These are phyloP conservation scores for Mycena vitilis DNA, from an alignment of 768 basidiomycete species.

Conservation along the genomic window DNA sequence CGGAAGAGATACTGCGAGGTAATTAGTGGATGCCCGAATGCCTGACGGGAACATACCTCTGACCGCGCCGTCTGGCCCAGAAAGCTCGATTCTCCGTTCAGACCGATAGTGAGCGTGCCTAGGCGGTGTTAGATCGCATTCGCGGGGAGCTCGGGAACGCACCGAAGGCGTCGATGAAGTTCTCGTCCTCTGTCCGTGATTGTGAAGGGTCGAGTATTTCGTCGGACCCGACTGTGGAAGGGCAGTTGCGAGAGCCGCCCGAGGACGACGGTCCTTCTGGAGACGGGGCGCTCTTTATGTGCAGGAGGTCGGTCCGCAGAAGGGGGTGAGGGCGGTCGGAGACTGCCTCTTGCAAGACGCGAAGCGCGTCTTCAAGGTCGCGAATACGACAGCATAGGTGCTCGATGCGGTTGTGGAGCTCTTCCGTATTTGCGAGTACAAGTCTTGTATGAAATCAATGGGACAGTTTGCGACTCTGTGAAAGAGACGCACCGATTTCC, in stretches of 20 bases:
- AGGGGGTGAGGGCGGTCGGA: constrained; percentile 65
- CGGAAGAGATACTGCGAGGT: constrained; percentile 65
- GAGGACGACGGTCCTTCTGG: constrained; percentile 8
- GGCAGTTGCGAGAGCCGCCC: constrained; percentile 11
- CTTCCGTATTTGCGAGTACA: constrained; percentile 75
- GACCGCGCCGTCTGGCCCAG: constrained; percentile 75
- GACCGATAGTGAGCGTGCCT: constrained; percentile 72
- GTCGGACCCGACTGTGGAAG: constrained; percentile 21
- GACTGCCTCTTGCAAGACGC: constrained; percentile 57
- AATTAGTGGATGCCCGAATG: background rate
- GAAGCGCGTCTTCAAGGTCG: constrained; percentile 70
- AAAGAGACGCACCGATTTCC: constrained; percentile 59
- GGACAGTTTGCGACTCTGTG: too few species aligned
- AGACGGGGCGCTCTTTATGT: constrained; percentile 38
- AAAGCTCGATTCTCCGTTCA: constrained; percentile 65
- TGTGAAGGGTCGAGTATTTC: constrained; percentile 15
- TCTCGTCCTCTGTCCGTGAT: constrained; percentile 45
- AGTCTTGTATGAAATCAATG: constrained; percentile 48
- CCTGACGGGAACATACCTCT: constrained; percentile 59
- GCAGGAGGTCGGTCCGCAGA: constrained; percentile 49
- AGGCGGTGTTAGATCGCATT: constrained; percentile 8
- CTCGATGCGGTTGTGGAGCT: constrained; percentile 76
- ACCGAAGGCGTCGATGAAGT: constrained; percentile 58
- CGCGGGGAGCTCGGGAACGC: background rate
- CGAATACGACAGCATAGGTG: constrained; percentile 64